Percentiles rank a stretch among this genome's conserved stretches.
phyloP scores from a whole-genome alignment of 2,329 filamentous ascomycete genomes.

The Aspergillus tubingensis region DNA sequence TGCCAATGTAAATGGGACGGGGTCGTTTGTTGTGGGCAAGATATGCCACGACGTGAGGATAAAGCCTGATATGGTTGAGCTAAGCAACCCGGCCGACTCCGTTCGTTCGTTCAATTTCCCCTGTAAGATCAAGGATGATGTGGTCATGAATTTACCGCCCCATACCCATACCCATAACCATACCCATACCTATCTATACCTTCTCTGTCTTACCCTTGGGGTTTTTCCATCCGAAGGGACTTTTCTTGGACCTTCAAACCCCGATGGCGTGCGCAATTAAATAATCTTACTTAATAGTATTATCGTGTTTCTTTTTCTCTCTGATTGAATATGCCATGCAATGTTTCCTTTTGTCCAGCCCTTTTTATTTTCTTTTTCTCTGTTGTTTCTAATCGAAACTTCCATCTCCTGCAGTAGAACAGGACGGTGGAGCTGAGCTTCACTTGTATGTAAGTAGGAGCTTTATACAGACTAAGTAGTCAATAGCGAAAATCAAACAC shows the following conservation, averaged over 20 bases:
- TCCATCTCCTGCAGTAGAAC: too few species aligned
- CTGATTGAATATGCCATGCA: too few species aligned
- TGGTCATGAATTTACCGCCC: constrained; percentile 8
- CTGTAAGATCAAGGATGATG: not conserved
- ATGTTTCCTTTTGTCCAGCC: not conserved
- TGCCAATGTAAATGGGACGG: not conserved
- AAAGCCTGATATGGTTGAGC: constrained; percentile 11
- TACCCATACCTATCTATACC: not conserved
- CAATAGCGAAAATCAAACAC: too few species aligned
- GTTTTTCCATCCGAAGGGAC: not conserved
- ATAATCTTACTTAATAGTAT: not conserved
- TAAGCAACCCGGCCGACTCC: constrained; percentile 10
- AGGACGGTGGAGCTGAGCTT: too few species aligned
- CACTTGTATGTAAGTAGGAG: too few species aligned
- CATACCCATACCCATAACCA: too few species aligned
- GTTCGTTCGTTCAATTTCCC: constrained; percentile 7
- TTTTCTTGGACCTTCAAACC: not conserved
- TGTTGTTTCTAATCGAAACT: not conserved
- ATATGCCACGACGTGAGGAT: not conserved
- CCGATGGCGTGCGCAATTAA: constrained; percentile 2
- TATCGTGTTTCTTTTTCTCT: not conserved
- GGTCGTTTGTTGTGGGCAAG: not conserved
- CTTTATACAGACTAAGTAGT: too few species aligned
- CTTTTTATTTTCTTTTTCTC: not conserved
- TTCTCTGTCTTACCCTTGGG: not conserved